Evolutionary conservation across 1,139 yeast genomes (phyloP).

Genomic region (Meyerozyma sp.): DNA sequence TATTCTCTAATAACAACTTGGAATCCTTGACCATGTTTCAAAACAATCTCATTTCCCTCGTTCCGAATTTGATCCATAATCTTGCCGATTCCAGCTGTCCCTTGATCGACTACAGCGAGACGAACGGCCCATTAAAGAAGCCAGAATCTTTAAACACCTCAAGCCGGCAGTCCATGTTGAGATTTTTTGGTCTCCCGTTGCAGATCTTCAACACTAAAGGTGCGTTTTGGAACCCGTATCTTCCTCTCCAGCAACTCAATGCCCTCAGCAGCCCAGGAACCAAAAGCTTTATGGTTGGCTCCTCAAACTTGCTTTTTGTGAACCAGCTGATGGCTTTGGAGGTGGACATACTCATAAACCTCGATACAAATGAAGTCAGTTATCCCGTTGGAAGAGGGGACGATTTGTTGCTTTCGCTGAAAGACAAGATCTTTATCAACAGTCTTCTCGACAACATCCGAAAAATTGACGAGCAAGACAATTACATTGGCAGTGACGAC

Average conservation of each 20-base stretch:
- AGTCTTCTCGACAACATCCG: slow-evolving; percentile 19
- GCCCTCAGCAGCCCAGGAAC: slow-evolving; percentile 58
- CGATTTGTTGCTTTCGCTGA: slow-evolving; percentile 48
- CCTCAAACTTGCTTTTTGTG: slow-evolving; percentile 76
- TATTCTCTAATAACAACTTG: slow-evolving; percentile 73
- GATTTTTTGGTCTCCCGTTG: slow-evolving; percentile 84
- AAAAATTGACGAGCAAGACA: slow-evolving; percentile 16
- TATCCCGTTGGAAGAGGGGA: slow-evolving; percentile 40
- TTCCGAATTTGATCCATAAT: slow-evolving; percentile 72
- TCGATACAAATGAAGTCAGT: slow-evolving; percentile 29
- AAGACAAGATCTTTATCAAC: slow-evolving; percentile 74
- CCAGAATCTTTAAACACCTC: slow-evolving; percentile 75
- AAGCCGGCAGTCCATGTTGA: slow-evolving; percentile 68
- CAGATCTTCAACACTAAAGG: slow-evolving; percentile 78
- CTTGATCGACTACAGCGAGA: slow-evolving; percentile 50
- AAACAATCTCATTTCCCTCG: slow-evolving; percentile 63
- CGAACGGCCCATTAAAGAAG: slow-evolving; percentile 43
- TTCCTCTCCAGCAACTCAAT: slow-evolving; percentile 85
- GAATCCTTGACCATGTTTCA: slow-evolving; percentile 77
- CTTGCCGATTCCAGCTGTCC: slow-evolving; percentile 83
- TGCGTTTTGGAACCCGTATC: slow-evolving; percentile 86
- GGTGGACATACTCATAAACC: slow-evolving; percentile 38
- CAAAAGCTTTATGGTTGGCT: slow-evolving; percentile 72
- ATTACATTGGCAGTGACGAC: slow-evolving; percentile 74
- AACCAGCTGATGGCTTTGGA: slow-evolving; percentile 59